Conservation (phyloP, 2,329 filamentous ascomycete genomes). For the Claviceps monticola region DNA sequence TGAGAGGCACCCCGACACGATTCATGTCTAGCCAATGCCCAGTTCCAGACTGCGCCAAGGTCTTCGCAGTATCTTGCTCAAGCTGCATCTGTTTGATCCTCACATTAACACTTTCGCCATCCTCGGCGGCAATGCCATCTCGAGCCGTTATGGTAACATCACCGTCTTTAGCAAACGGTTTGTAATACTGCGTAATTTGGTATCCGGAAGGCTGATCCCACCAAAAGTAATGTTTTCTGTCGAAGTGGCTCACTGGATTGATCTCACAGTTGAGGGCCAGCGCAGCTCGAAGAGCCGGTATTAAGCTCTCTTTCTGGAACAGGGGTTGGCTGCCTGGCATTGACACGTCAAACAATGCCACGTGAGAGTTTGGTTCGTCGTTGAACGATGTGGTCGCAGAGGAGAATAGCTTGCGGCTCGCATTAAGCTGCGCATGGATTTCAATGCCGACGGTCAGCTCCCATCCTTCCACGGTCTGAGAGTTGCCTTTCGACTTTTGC, state of each 20-base stretch:
- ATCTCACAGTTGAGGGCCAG: slow-evolving; percentile 71
- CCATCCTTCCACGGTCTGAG: slow-evolving; percentile 55
- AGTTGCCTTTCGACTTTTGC: slow-evolving; percentile 30
- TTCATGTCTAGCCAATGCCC: slow-evolving; percentile 84
- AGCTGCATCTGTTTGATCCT: slow-evolving; percentile 91
- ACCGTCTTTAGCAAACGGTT: slow-evolving; percentile 57
- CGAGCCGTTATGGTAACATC: slow-evolving; percentile 53
- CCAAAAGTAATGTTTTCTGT: slow-evolving; percentile 98
- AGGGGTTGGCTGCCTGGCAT: slow-evolving; percentile 79
- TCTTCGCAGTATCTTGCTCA: slow-evolving; percentile 97
- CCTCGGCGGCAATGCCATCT: slow-evolving; percentile 66
- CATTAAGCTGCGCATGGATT: slow-evolving; percentile 93
- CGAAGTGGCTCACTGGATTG: slow-evolving; percentile 67
- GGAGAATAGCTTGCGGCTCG: slow-evolving; percentile 80
- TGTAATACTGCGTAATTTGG: slow-evolving; percentile 94
- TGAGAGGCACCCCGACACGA: slow-evolving; percentile 74
- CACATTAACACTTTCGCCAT: slow-evolving; percentile 56
- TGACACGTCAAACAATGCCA: slow-evolving; percentile 77
- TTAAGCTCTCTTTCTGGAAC: slow-evolving; percentile 69
- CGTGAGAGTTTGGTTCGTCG: slow-evolving; percentile 68
- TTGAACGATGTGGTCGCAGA: slow-evolving; percentile 49
- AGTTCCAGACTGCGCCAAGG: slow-evolving; percentile 59
- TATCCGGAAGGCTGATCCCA: slow-evolving; percentile 95
- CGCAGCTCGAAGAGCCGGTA: slow-evolving; percentile 84
- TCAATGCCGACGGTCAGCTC: slow-evolving; percentile 93